Evolutionary conservation across 1,284 basidiomycete species (phyloP), one percentile per base, ranked within the genome.

Genomic region (Peniophora sp.): DNA sequence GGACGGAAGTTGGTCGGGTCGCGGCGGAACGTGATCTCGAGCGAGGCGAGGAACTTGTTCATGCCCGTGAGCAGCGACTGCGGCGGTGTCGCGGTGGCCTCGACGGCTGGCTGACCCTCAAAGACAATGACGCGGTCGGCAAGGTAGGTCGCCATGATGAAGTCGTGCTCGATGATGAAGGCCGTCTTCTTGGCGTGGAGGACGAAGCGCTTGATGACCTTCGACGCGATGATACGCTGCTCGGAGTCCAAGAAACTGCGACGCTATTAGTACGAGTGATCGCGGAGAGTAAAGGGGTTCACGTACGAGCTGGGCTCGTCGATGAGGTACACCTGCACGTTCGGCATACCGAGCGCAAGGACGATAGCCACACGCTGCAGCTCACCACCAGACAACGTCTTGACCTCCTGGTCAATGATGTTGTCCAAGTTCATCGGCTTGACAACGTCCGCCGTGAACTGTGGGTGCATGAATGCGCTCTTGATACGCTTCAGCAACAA

Each of bases 141-240:
- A 52, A 97, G 87, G 67, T 97, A 97, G 2, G 94, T 96, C 3
- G 94, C 92, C 88, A 92, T 92, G 72, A 94, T 92, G 69, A 97
- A 97, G 74, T 97, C 94, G 81, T 97, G 94, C 77, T 97, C 94
- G 62, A 97, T 96, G 60, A 97, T 79, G 67, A 98, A 97, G 0
- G 95, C 95, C 0, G 94, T 97, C 72, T 95, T 93, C 76, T 97
- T 96, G 14, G 92, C 81, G 60, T 93, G 86, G 45, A 98, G 82
- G 62, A 97, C 89, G 68, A 95, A 97, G 52, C 93, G 83, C 71
- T 98, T 98, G 74, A 98, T 97, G 62, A 97, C 92, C 65, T 96
- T 95, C 64, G 87, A 88, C 6, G 95, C 91, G 57, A 93, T 88
- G 66, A 98, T 97, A 85, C 94, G 94, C 68, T 98, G 94, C 68